Evolutionary conservation across 768 basidiomycete species (phyloP).

Genomic region (Udeniomyces megalosporus): DNA sequence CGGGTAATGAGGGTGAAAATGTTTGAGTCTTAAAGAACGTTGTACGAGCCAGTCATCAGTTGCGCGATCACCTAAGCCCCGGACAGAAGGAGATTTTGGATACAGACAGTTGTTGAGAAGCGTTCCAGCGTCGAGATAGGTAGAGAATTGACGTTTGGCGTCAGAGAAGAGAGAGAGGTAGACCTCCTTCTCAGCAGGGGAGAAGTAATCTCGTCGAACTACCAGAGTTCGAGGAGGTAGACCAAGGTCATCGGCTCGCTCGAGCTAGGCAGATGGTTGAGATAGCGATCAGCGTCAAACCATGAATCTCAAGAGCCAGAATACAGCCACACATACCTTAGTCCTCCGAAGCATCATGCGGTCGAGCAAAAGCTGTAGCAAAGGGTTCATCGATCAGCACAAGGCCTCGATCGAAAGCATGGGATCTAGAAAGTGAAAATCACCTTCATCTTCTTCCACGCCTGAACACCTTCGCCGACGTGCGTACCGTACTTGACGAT

Average conservation of each 20-base stretch:
- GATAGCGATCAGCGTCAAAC: not conserved
- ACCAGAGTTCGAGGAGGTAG: constrained; percentile 81
- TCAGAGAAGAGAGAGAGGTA: constrained; percentile 72
- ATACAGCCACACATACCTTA: constrained; percentile 29
- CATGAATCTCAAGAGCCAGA: not conserved
- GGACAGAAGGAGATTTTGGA: constrained; percentile 61
- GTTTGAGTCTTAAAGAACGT: constrained; percentile 26
- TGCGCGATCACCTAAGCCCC: constrained; percentile 31
- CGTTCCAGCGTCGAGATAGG: constrained; percentile 78
- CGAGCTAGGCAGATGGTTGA: too few species aligned
- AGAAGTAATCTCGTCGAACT: constrained; percentile 80
- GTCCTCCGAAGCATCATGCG: constrained; percentile 62
- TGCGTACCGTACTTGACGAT: constrained; percentile 37
- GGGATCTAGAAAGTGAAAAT: too few species aligned
- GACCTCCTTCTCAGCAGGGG: constrained; percentile 89
- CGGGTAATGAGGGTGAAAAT: constrained; percentile 57
- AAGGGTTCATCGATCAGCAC: not conserved
- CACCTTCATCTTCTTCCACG: constrained; percentile 17
- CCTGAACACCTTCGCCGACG: constrained; percentile 6
- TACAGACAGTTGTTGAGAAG: constrained; percentile 65
- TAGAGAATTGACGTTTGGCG: constrained; percentile 76
- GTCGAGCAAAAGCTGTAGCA: constrained; percentile 64
- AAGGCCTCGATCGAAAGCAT: too few species aligned
- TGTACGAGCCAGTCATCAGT: not conserved
- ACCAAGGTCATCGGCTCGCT: constrained; percentile 90